A percentile compares a stretch with the other conserved stretches of the same genome.
phyloP scores from a whole-genome alignment of 2,329 filamentous ascomycete species.

The Pyricularia sp. region DNA sequence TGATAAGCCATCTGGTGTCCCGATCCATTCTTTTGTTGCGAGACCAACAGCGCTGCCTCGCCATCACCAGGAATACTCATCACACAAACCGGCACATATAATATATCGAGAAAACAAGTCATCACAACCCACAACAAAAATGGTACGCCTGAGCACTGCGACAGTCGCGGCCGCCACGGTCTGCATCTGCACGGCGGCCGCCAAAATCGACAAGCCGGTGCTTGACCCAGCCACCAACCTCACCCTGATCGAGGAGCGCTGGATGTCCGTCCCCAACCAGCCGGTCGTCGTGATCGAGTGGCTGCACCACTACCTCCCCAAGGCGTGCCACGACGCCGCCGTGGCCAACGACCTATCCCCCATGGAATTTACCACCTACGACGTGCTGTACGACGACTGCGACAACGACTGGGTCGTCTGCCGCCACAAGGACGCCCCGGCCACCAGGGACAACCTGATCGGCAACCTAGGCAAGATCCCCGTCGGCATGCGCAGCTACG shows the following conservation, averaged over 20 bases:
- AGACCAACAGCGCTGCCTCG: not conserved
- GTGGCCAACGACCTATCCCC: constrained; percentile 10
- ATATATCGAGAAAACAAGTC: too few relatives aligned
- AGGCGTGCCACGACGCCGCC: constrained; percentile 13
- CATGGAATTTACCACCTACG: constrained; percentile 16
- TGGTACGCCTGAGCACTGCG: not conserved
- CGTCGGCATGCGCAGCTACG: constrained; percentile 17
- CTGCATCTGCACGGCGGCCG: not conserved
- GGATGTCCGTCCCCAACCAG: constrained; percentile 7
- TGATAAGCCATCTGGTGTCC: not conserved
- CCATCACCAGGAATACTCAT: too few relatives aligned
- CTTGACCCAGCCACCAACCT: not conserved
- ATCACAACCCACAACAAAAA: not conserved
- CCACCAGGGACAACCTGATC: constrained; percentile 15
- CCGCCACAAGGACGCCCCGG: constrained; percentile 16
- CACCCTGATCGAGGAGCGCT: not conserved
- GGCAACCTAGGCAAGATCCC: constrained; percentile 20
- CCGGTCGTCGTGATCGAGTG: constrained; percentile 13
- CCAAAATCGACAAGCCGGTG: not conserved
- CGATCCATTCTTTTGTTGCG: not conserved
- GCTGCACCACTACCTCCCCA: constrained; percentile 13
- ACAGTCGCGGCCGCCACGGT: not conserved
- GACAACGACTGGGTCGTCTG: constrained; percentile 20
- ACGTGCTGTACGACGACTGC: constrained; percentile 19
- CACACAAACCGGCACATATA: too few relatives aligned